Conservation (phyloP, 257 asterid species). For the Nyctanthes arbortristis region DNA sequence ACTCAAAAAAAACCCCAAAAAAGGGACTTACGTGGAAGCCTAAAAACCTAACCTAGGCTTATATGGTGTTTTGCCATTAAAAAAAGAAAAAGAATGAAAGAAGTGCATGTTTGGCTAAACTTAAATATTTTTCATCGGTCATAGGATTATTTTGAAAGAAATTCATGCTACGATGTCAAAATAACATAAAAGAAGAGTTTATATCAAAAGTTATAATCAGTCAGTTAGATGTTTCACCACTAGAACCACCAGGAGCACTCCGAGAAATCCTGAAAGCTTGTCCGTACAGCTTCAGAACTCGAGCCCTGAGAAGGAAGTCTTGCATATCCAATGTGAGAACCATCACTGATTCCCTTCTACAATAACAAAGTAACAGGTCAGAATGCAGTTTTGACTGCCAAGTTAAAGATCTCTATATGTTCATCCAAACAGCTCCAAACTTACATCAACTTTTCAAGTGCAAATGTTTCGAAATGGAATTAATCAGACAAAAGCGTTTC, state of each 20-base stretch:
- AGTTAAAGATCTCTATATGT: not conserved
- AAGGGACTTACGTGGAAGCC: too few relatives aligned
- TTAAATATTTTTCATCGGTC: too few relatives aligned
- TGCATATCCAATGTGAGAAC: constrained; percentile 63
- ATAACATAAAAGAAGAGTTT: too few relatives aligned
- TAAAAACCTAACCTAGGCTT: too few relatives aligned
- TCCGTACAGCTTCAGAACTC: constrained; percentile 81
- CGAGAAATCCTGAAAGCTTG: constrained; percentile 74
- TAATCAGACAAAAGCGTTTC: not conserved
- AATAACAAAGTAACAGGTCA: not conserved
- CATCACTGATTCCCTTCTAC: constrained; percentile 37
- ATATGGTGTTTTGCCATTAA: too few relatives aligned
- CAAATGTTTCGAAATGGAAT: not conserved
- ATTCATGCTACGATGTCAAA: too few relatives aligned
- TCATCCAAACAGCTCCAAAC: not conserved
- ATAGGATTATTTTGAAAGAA: too few relatives aligned
- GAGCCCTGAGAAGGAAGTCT: constrained; percentile 83
- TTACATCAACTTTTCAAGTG: not conserved
- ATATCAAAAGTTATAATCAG: too few relatives aligned
- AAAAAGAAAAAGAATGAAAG: too few relatives aligned
- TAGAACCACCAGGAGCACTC: constrained; percentile 72
- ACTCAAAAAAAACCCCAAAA: too few relatives aligned
- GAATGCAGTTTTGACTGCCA: not conserved
- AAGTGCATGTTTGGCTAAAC: too few relatives aligned
- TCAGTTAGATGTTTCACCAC: constrained; percentile 39